A percentile compares a stretch with the other conserved stretches of the same genome.
Conservation (phyloP, 441 rosid species). For the Gossypium schwendimanii region DNA sequence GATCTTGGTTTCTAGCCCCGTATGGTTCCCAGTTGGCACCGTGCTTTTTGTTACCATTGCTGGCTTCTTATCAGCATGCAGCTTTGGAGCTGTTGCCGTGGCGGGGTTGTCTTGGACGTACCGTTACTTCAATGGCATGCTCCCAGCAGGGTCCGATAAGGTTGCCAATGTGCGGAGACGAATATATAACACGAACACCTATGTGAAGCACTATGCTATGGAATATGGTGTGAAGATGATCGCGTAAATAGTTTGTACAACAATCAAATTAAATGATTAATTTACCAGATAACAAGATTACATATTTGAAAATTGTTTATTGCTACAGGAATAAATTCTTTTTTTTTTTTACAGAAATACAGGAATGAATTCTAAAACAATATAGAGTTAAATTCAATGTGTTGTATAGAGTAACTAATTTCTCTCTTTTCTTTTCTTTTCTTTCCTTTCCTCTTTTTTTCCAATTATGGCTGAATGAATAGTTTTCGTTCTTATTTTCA, state of each 20-base stretch:
- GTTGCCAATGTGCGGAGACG: slow-evolving; percentile 55
- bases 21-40: slow-evolving; percentile 51
- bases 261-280: background rate
- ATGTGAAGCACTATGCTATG: slow-evolving; percentile 65
- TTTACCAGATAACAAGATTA: background rate
- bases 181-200: slow-evolving; percentile 58
- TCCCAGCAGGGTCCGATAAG: slow-evolving; percentile 55
- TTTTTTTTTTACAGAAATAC: no score
- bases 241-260: background rate
- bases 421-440: no score
- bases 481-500: no score
- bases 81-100: slow-evolving; percentile 30
- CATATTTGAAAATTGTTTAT: no score
- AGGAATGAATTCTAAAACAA: no score
- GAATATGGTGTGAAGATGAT: slow-evolving; percentile 45
- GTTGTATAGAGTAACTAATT: no score
- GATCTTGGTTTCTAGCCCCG: slow-evolving; percentile 58
- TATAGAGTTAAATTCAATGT: no score
- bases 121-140: slow-evolving; percentile 51
- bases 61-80: slow-evolving; percentile 45
- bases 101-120: slow-evolving; percentile 60
- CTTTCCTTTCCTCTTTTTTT: no score
- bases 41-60: slow-evolving; percentile 31
- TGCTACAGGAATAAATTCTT: no score
- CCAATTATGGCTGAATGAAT: no score